These are phyloP conservation scores for Solanum paucissectum DNA, from an alignment of 257 asterid species.

Conservation along the genomic window DNA sequence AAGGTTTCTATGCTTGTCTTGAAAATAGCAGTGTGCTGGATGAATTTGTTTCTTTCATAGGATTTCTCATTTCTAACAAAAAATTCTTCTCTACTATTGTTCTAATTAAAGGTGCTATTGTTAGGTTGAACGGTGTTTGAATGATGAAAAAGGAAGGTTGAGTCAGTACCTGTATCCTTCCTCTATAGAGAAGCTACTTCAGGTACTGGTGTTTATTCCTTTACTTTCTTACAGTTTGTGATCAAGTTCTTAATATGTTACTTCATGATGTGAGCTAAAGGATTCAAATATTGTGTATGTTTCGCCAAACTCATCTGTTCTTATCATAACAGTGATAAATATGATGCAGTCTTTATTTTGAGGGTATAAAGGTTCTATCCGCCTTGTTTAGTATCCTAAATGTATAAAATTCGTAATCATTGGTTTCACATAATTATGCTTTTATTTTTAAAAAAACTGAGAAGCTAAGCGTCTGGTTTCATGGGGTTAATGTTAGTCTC, in stretches of 20 bases:
- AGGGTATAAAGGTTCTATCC: background rate
- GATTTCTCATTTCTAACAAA: background rate
- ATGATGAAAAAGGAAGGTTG: slow-evolving; percentile 6
- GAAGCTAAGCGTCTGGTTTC: background rate
- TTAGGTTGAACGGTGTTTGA: slow-evolving; percentile 6
- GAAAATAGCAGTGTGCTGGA: background rate
- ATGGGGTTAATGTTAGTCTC: background rate
- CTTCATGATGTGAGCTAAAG: background rate
- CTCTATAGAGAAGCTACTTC: slow-evolving; percentile 11
- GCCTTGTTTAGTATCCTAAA: background rate
- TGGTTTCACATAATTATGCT: background rate
- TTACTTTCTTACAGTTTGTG: background rate
- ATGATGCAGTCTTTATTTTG: background rate
- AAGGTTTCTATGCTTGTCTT: background rate
- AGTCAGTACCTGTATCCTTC: background rate
- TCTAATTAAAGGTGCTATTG: background rate
- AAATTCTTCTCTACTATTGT: background rate
- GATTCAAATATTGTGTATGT: background rate
- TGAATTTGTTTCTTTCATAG: background rate
- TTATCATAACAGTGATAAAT: background rate
- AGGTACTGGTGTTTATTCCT: background rate
- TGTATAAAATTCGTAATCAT: background rate
- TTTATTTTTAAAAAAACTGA: background rate
- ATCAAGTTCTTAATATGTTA: background rate
- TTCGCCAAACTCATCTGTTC: background rate